Evolutionary conservation across 2,329 filamentous ascomycete species (phyloP), one percentile per base, ranked within the genome.

Genomic region (Aspergillus hiratsukae): DNA sequence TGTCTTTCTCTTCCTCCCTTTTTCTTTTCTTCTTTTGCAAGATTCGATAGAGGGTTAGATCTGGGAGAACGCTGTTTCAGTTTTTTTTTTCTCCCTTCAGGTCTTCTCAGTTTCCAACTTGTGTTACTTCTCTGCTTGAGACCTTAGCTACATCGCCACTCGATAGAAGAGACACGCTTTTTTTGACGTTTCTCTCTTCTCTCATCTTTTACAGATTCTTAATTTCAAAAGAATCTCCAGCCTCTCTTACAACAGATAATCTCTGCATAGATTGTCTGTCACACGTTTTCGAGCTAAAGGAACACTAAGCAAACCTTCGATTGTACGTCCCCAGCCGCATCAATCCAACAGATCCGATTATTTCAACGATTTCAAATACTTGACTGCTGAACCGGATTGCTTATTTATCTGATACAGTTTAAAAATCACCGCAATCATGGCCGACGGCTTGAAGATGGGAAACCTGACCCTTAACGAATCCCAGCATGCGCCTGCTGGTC

Each of bases 381-480:
- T 40, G 54, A 46, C 52, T 50, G 53, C 58, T 58, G 58, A 63
- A 58, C 19, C 43, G 53, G 56, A 59, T 53, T 53, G 62, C 43
- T 46, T 50, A 58, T 41, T 52, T 45, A 54, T 53, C 41, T 54
- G 17, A 23, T 41, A 53, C 37, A 51, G 29, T 14, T 17, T 51
- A 59, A 46, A 56, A 59, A 58, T 51, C 57, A 63, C 58, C 66
- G 61, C 68, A 67, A 73, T 66, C 40, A 72, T 74, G 72, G 72
- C 72, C 69, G 72, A 75, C 68, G 65, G 71, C 60, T 67, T 75
- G 59, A 71, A 73, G 56, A 73, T 75, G 68, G 72, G 69, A 64
- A 70, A 70, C 64, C 64, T 75, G 52, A 71, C 72, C 63, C 76
- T 87, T 66, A 82, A 83, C 72, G 84, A 87, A 64, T 84, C 82